Base-by-base conservation (phyloP, 768 basidiomycete genomes). In the Mycena haematopus region DNA sequence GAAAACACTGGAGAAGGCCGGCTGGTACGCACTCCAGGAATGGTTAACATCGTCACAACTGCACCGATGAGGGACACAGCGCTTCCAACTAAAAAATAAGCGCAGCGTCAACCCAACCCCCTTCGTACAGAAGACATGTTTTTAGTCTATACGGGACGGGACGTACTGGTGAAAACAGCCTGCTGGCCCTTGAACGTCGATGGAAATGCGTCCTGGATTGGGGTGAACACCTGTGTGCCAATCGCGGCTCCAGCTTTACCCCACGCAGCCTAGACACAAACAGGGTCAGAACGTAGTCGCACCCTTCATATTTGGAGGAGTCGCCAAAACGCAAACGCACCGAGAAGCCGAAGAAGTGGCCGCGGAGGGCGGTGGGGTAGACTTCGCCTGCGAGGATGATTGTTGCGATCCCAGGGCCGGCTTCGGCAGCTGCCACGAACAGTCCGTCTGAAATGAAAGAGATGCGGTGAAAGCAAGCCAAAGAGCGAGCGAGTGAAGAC, bases 391-490 rank as follows among this genome's bases (percentile, higher is more conserved):
- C 46, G 15, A 47, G 25, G 46, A 47, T 24, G 25, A 47, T 47
- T 27, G 46, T 47, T 15, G 46, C 46, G 15, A 47, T 47, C 24
- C 46, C 46, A 47, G 46, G 46, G 14, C 46, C 46, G 46, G 46
- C 46, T 17, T 47, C 46, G 14, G 46, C 46, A 13, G 46, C 46
- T 17, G 46, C 46, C 15, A 47, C 10, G 25, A 47, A 47, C 6
- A 47, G 22, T 47, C 46, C 46, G 13, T 47, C 46, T 47, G 36
- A 9, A 14, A 36, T 36, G 36, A 7, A 36, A 14, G 9, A n/a
- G n/a, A n/a, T n/a, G n/a, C n/a, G n/a, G n/a, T n/a, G n/a, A 36
- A 36, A 15, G 36, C 7, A 24, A n/a, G n/a, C n/a, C 2, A 10
- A 36, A 13, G 46, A 27, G 14, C 44, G 22, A 47, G 46, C 15